Evolutionary conservation across 2,329 filamentous ascomycete genomes (phyloP).

Genomic region (Ascochyta fabae): DNA sequence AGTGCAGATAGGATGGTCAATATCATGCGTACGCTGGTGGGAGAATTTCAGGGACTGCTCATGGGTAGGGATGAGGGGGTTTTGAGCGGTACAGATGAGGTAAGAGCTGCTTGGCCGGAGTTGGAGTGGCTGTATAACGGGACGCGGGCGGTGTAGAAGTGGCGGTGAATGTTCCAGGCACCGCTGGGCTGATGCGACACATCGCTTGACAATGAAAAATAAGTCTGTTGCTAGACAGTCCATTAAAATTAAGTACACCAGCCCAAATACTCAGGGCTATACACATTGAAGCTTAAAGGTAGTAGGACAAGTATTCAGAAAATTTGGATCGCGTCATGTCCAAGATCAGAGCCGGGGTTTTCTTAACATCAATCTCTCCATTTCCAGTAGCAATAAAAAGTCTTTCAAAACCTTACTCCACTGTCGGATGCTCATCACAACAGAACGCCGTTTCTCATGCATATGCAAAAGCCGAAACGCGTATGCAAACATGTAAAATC

Average conservation of each 20-base stretch:
- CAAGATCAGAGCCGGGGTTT: too few species aligned
- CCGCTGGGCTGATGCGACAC: too few species aligned
- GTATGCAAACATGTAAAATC: slow-evolving; percentile 11
- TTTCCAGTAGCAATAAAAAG: too few species aligned
- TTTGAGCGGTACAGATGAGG: neutral
- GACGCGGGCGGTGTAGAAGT: neutral
- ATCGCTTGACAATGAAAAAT: too few species aligned
- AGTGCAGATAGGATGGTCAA: slow-evolving; percentile 17
- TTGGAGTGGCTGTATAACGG: neutral
- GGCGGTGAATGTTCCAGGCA: too few species aligned
- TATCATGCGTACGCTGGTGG: slow-evolving; percentile 13
- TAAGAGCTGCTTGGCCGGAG: neutral
- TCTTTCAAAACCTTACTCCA: slow-evolving; percentile 3
- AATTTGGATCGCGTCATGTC: too few species aligned
- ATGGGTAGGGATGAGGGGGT: neutral
- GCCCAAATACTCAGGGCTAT: too few species aligned
- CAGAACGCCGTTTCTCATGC: slow-evolving; percentile 5
- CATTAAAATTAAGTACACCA: too few species aligned
- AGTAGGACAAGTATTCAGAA: too few species aligned
- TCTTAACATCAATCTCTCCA: too few species aligned
- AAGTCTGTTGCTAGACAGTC: too few species aligned
- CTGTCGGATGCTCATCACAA: slow-evolving; percentile 7
- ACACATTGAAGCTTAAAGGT: too few species aligned
- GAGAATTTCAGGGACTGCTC: slow-evolving; percentile 6
- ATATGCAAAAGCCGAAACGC: slow-evolving; percentile 5